Conservation (phyloP, 2,329 filamentous ascomycete species). For the Zymoseptoria ardabiliae region DNA sequence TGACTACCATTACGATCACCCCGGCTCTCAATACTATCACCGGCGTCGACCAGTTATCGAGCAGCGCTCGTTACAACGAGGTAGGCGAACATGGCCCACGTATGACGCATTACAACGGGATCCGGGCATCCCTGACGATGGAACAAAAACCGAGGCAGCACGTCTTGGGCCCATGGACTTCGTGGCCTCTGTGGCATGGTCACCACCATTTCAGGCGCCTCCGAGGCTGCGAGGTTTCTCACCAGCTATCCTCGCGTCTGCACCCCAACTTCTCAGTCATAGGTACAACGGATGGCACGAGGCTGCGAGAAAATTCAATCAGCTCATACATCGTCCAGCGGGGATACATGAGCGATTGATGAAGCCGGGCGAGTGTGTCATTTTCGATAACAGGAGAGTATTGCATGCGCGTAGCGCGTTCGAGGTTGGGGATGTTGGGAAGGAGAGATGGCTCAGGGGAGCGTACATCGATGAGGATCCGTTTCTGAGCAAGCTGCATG, state of each 20-base stretch:
- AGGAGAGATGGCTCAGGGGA: slow-evolving; percentile 73
- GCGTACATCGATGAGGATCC: slow-evolving; percentile 70
- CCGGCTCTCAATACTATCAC: slow-evolving; percentile 42
- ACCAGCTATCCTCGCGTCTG: not conserved
- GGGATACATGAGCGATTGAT: slow-evolving; percentile 66
- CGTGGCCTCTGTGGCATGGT: slow-evolving; percentile 29
- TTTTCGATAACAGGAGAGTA: slow-evolving; percentile 88
- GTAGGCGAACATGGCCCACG: not conserved
- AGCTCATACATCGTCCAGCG: slow-evolving; percentile 48
- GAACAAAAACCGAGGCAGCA: not conserved
- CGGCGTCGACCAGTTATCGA: slow-evolving; percentile 24
- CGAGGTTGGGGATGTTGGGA: slow-evolving; percentile 52
- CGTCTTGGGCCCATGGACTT: slow-evolving; percentile 12
- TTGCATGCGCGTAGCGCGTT: slow-evolving; percentile 77
- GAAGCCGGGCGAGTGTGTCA: slow-evolving; percentile 73
- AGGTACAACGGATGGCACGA: slow-evolving; percentile 37
- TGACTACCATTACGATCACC: slow-evolving; percentile 43
- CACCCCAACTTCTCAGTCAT: not conserved
- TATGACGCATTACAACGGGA: not conserved
- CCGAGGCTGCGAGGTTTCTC: slow-evolving; percentile 11
- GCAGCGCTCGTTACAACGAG: slow-evolving; percentile 1
- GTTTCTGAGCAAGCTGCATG: slow-evolving; percentile 37
- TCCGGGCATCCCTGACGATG: not conserved
- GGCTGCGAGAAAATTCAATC: slow-evolving; percentile 51
- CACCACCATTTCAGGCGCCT: slow-evolving; percentile 32